Base-by-base conservation (phyloP, 129 eudicot species). In the Rutidosis leptorrhynchoides region DNA sequence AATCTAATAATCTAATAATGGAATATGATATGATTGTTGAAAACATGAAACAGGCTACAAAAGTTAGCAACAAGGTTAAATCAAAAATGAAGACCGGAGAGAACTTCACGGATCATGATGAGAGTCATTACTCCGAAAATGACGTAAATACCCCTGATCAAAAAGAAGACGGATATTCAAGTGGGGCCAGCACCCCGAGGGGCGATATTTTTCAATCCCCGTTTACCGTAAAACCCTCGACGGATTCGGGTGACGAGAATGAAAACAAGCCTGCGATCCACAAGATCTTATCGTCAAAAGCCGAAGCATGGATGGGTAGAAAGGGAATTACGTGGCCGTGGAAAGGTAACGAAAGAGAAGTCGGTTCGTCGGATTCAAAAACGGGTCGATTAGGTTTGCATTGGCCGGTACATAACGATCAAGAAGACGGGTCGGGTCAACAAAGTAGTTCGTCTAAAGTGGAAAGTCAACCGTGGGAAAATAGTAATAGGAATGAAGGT, bases 121-220 rank as follows among this genome's bases (percentile, higher is more conserved):
- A 91, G 25, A 75, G 83, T 80, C 95, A 76, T 43, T 71, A 69
- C n/a, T 83, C 83, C 0, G 91, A 92, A 61, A 89, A 77, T 22
- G 87, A 76, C 32, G 48, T 29, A 29, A 62, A 77, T 0, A 81
- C 75, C 27, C 73, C 75, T 48, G 97, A 91, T 58, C 87, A 81
- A 54, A 84, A 77, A 72, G 95, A 93, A 29, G 96, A 93, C 64
- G 96, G 84, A 68, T 78, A 65, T 66, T 93, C 96, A 58, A 89
- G 97, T 81, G 99, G 92, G 29, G 86, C 92, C 26, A 89, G 99
- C 75, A 94, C 96, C 24, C 97, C 97, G 32, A 82, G 96, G 73
- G 96, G 94, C 43, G 93, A 89, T 45, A 37, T 71, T 14, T 77
- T 69, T 33, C 85, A 83, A 25, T 71, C 84, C 57, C 74, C 79